A percentile compares a stretch with the other conserved stretches of the same genome.
phyloP scores from a whole-genome alignment of 164 flowering plant species.

The Dillenia turbinata region DNA sequence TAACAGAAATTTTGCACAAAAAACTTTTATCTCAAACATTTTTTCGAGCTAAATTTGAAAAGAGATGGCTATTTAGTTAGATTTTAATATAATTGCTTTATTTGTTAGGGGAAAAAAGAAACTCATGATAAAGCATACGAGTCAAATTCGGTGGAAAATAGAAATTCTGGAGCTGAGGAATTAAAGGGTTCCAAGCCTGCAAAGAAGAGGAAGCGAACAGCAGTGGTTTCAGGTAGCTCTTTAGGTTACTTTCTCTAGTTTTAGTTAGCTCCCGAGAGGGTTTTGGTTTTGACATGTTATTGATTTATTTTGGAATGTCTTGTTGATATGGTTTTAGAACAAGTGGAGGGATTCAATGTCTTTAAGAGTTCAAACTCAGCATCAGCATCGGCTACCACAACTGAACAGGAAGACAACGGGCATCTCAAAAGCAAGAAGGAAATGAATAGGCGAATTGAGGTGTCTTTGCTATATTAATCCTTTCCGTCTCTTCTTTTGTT shows the following conservation, averaged over 20 bases:
- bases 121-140: conserved; percentile 16
- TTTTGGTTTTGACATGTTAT: background rate
- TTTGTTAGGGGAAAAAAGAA: conserved; percentile 40
- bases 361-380: conserved; percentile 63
- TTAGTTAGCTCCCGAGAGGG: background rate
- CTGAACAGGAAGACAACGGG: conserved; percentile 18
- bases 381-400: conserved; percentile 23
- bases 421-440: conserved; percentile 44
- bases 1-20: background rate
- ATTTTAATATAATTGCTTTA: background rate
- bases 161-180: conserved; percentile 12
- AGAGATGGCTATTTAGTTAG: background rate
- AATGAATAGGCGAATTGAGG: conserved; percentile 67
- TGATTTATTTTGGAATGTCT: background rate
- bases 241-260: background rate
- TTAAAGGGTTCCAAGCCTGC: conserved; percentile 5
- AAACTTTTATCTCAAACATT: too few relatives aligned
- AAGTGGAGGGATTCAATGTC: conserved; percentile 67
- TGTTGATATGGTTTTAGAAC: conserved; percentile 25
- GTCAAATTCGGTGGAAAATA: conserved; percentile 19
- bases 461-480: conserved; percentile 9
- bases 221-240: conserved; percentile 6
- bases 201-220: conserved; percentile 56
- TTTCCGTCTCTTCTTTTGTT: background rate
- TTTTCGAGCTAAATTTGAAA: too few relatives aligned